Evolutionary conservation across 192 early-diverging fungal species (phyloP).

Genomic region (Podila epigama): DNA sequence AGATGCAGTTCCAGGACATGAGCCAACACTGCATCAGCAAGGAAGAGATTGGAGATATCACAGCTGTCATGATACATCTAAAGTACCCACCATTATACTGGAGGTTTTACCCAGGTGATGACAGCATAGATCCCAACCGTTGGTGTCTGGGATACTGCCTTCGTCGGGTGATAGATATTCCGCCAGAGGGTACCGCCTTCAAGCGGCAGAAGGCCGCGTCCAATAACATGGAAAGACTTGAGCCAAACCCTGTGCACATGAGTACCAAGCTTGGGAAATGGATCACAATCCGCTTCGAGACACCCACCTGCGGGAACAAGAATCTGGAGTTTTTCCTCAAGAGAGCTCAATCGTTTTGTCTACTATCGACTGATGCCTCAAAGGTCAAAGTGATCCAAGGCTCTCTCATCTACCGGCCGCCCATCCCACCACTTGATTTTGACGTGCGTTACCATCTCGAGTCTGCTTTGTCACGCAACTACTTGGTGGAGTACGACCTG

Average conservation of each 20-base stretch:
- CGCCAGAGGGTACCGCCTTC: constrained; percentile 3
- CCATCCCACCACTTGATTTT: constrained; percentile 28
- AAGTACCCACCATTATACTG: constrained; percentile 52
- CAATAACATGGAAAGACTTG: constrained; percentile 8
- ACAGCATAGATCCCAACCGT: neutral
- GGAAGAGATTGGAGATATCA: neutral
- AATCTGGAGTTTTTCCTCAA: constrained; percentile 9
- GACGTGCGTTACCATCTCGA: constrained; percentile 59
- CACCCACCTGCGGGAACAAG: neutral
- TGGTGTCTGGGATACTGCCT: constrained; percentile 27
- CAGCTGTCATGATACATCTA: constrained; percentile 46
- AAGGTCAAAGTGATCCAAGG: neutral
- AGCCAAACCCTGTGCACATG: constrained; percentile 26
- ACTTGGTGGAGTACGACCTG: constrained; percentile 55
- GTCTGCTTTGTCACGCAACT: constrained; percentile 45
- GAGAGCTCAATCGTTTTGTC: constrained; percentile 48
- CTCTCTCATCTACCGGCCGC: neutral
- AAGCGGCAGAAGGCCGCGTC: neutral
- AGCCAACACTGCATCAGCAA: constrained; percentile 28
- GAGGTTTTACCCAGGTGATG: constrained; percentile 21
- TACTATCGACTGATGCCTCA: neutral
- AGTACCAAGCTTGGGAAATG: constrained; percentile 53
- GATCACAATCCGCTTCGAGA: constrained; percentile 47
- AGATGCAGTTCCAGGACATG: constrained; percentile 38
- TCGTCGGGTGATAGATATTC: constrained; percentile 47